phyloP scores from a whole-genome alignment of 2,329 filamentous ascomycete genomes.

The Colletotrichum tamarilloi region DNA sequence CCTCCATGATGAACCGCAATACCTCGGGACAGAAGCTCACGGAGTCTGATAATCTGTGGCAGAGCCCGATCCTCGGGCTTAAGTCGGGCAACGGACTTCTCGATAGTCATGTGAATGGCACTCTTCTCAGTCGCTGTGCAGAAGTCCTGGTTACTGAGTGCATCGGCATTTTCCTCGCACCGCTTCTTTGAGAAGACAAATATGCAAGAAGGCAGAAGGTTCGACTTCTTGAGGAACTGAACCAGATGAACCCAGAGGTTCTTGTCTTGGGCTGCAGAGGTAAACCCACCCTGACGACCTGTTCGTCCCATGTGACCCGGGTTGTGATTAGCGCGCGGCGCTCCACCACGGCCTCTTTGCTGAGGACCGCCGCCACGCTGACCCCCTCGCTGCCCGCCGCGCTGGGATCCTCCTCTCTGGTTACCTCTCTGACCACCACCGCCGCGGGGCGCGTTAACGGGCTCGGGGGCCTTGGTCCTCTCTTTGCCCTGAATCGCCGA shows the following conservation, averaged over 20 bases:
- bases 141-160: conserved; percentile 94
- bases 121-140: conserved; percentile 95
- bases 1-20: conserved; percentile 98
- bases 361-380: conserved; percentile 64
- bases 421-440: conserved; percentile 49
- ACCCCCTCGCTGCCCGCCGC: conserved; percentile 59
- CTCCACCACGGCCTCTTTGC: conserved; percentile 66
- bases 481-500: conserved; percentile 84
- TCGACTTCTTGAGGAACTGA: conserved; percentile 88
- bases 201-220: conserved; percentile 90
- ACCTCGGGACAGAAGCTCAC: conserved; percentile 86
- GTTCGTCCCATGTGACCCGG: conserved; percentile 91
- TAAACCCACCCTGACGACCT: conserved; percentile 86
- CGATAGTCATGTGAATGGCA: conserved; percentile 95
- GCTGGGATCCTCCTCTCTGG: conserved; percentile 46
- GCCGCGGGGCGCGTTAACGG: conserved; percentile 45
- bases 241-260: conserved; percentile 98
- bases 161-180: conserved; percentile 97
- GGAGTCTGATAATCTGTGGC: conserved; percentile 90
- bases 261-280: conserved; percentile 92
- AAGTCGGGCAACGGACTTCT: conserved; percentile 90
- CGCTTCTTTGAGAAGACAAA: conserved; percentile 99
- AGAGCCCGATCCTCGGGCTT: conserved; percentile 89
- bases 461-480: conserved; percentile 69
- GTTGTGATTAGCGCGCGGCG: conserved; percentile 69